Evolutionary conservation across 352 stramenopile genomes (phyloP), one percentile per base, ranked within the genome.

Genomic region (Nothophytophthora sp.): DNA sequence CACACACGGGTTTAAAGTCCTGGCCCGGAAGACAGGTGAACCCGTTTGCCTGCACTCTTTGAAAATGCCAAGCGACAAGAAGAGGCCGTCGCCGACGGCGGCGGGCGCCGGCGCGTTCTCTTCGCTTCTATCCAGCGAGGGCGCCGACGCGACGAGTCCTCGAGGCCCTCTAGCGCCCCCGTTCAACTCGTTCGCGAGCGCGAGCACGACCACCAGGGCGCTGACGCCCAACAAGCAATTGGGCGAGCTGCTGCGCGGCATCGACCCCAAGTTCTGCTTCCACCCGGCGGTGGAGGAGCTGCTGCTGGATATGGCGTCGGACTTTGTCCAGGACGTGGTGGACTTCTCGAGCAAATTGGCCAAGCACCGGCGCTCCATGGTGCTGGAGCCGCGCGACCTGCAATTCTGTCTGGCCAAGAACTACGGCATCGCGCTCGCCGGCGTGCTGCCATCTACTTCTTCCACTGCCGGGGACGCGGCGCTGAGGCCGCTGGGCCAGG

Each of bases 401-500:
- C 84, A 94, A 64, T 85, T 94, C 22, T 89, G 70, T 48, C 63
- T 94, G 37, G 77, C 79, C 53, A 94, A 94, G 67, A 92, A 89
- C 63, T 88, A 94, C 44, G 80, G 84, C 52, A 89, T 94, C 50
- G 91, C 84, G 16, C 63, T 94, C 33, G 80, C 76, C 4, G 81
- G 81, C 11, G 76, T 83, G 52, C 62, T 85, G 15, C 63, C 64
- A 32, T 32, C 51, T 24, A 38, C 53, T 15, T 19, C 38, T 1
- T n/a, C n/a, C n/a, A n/a, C n/a, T n/a, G n/a, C n/a, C n/a, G n/a
- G n/a, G n/a, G n/a, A 36, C 3, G 56, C 52, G 10, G 36, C 39
- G n/a, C 50, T 89, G 23, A 82, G 78, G 22, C 72, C 78, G 19
- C 56, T 88, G 20, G 70, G 70, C 13, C 63, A 82, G 15, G 81